Evolutionary conservation across 75 land plant genomes (phyloP).

Genomic region (Azolla pinnata): DNA sequence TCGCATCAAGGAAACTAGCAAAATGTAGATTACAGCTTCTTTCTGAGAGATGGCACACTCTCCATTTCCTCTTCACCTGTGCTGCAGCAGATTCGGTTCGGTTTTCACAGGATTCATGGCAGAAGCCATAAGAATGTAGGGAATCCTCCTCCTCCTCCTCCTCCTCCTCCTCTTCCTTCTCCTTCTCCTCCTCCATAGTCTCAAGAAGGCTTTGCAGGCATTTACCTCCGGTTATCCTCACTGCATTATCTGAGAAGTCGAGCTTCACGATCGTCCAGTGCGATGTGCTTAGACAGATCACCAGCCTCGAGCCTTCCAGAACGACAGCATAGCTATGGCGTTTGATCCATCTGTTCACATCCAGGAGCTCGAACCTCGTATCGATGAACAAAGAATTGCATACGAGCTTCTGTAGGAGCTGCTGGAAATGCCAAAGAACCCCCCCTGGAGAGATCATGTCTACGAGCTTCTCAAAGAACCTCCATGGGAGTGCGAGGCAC

Average conservation of each 20-base stretch:
- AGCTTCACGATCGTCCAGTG: constrained; percentile 29
- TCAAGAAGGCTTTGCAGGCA: constrained; percentile 1
- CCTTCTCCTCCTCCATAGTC: not conserved
- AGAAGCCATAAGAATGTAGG: no score
- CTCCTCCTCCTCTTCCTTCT: not conserved
- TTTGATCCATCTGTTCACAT: constrained; percentile 13
- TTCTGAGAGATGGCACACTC: not conserved
- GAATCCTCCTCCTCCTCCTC: no score
- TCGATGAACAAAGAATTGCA: constrained; percentile 16
- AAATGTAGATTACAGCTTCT: not conserved
- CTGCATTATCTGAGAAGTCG: constrained; percentile 15
- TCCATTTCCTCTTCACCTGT: constrained; percentile 3
- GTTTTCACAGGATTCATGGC: not conserved
- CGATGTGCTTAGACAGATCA: constrained; percentile 8
- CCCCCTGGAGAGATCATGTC: constrained; percentile 27
- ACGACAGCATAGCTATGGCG: constrained; percentile 16
- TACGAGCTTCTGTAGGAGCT: constrained; percentile 9
- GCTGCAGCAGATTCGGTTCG: not conserved
- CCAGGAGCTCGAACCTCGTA: constrained; percentile 17
- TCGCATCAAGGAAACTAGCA: not conserved
- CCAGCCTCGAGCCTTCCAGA: constrained; percentile 9
- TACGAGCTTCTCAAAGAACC: constrained; percentile 14
- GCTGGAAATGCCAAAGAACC: constrained; percentile 20
- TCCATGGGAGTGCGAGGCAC: constrained; percentile 2
- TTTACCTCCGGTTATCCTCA: constrained; percentile 13